Percentiles rank a stretch among this genome's conserved stretches.
phyloP scores from a whole-genome alignment of 2,329 filamentous ascomycete species.

The Beauveria asiatica region DNA sequence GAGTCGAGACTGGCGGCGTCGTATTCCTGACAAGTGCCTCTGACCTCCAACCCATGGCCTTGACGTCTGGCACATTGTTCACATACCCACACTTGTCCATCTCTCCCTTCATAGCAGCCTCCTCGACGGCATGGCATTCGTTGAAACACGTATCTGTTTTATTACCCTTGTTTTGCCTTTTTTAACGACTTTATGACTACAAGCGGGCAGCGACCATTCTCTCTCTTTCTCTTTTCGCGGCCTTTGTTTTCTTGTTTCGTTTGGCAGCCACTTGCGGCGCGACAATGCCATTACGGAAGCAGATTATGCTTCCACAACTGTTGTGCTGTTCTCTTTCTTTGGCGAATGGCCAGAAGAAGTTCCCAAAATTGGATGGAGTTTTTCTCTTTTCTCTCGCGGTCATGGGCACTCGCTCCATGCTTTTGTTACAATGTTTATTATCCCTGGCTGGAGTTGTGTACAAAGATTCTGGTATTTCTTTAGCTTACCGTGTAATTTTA shows the following conservation, averaged over 20 bases:
- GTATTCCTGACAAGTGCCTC: not conserved
- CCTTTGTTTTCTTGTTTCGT: not conserved
- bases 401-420: not conserved
- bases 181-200: slow-evolving; percentile 6
- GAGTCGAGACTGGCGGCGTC: slow-evolving; percentile 38
- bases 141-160: not conserved
- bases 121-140: not conserved
- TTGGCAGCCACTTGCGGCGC: not conserved
- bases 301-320: not conserved
- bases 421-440: not conserved
- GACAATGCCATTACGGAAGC: not conserved
- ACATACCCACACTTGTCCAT: not conserved
- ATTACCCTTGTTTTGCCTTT: slow-evolving; percentile 10
- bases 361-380: not conserved
- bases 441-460: not conserved
- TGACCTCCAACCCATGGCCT: not conserved
- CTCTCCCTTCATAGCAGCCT: not conserved
- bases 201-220: slow-evolving; percentile 2
- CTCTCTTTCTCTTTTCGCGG: slow-evolving; percentile 2
- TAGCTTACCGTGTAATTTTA: not conserved
- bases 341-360: not conserved
- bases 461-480: not conserved
- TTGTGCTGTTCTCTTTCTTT: not conserved
- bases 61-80: not conserved
- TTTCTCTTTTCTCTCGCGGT: not conserved